Evolutionary conservation across 441 rosid species (phyloP), one percentile per base, ranked within the genome.

Genomic region (Metrosideros polymorpha): DNA sequence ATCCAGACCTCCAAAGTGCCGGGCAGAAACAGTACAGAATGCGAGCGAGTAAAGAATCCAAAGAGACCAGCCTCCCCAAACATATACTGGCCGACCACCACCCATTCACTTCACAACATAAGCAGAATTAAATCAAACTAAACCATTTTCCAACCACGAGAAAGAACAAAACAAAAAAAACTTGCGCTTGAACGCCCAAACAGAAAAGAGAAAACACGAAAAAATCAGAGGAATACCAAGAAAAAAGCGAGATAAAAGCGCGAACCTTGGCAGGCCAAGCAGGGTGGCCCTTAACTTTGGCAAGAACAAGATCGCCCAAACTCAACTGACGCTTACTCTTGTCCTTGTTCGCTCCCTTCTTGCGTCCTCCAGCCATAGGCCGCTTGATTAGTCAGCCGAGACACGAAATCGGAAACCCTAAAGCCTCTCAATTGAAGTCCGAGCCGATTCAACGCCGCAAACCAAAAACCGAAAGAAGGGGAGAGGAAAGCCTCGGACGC

Each of bases 181-280:
- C 79, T 22, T 71, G 79, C 47, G 15, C 79, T 39, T 71, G 47
- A 63, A 71, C 79, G 22, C 47, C 79, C n/a, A 22, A 22, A 42
- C 79, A 71, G 17, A 71, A 57, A 42, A 19, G 47, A 42, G 3
- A 39, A 71, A 39, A 22, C n/a, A 25, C 14, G 79, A 71, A 61
- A 29, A 32, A 43, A 39, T 71, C 79, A 43, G 39, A 71, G 79
- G 79, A 24, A 35, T 63, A 63, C 43, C 25, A 39, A 63, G 76
- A 25, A 22, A 71, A 30, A 53, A 63, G 7, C 43, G 39, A 12
- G 27, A 66, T 3, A 30, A 85, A 59, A 86, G 83, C 71, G 85
- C 82, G 47, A 53, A 98, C 99, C 98, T 95, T 94, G 84, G 99
- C 99, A 91, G 99, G 99, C 99, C 99, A 98, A 91, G 93, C 91